Percentiles rank a stretch among this genome's conserved stretches.
These are phyloP conservation scores for Lipomyces yamanashiensis DNA, from an alignment of 805 yeast species.

Conservation along the genomic window DNA sequence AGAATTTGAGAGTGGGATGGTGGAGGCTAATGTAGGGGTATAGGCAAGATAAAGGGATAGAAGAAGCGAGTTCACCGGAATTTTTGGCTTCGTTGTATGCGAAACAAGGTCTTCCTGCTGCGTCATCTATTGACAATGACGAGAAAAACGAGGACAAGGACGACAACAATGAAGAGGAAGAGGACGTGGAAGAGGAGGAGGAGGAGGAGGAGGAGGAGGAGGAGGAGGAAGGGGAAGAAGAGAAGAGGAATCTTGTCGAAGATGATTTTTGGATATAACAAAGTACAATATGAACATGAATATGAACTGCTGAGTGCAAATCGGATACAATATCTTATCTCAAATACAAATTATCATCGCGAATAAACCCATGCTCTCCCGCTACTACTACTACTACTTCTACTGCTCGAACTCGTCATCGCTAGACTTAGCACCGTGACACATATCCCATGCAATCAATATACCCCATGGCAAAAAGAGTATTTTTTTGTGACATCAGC, in stretches of 20 bases:
- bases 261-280: neutral
- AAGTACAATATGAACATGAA: neutral
- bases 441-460: too few species aligned
- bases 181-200: neutral
- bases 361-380: too few species aligned
- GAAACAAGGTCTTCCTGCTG: neutral
- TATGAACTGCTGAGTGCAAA: too few species aligned
- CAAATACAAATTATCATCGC: too few species aligned
- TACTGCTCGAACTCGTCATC: too few species aligned
- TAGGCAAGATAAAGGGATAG: conserved; percentile 36
- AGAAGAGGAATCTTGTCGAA: neutral
- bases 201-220: neutral
- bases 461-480: too few species aligned
- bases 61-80: conserved; percentile 38
- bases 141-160: neutral
- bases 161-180: neutral
- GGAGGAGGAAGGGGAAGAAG: neutral
- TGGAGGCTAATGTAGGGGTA: too few species aligned
- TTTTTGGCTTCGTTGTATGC: conserved; percentile 34
- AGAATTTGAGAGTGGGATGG: neutral
- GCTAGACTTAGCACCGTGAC: too few species aligned
- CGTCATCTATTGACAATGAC: neutral
- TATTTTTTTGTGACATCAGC: too few species aligned
- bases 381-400: too few species aligned
- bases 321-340: too few species aligned